Base-by-base conservation (phyloP, 1,284 basidiomycete genomes). In the Rhodofomes roseus region DNA sequence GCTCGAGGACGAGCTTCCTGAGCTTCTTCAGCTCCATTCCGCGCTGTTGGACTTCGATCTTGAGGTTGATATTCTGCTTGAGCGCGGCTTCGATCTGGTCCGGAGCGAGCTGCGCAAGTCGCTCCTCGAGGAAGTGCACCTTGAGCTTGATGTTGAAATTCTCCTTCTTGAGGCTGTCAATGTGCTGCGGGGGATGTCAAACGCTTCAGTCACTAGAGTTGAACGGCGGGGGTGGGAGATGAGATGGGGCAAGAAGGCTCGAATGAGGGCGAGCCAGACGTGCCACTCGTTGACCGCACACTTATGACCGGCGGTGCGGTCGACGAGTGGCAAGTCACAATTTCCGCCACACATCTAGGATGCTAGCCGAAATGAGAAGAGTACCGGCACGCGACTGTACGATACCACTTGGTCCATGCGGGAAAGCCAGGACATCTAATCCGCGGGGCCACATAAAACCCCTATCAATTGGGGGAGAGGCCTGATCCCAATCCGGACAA, bases 141-240 rank as follows among this genome's bases (percentile, higher is more conserved):
- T 94, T 92, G 57, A 96, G 83, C 72, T 97, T 96, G 70, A 97
- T 87, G 68, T 90, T 92, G 76, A 96, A 96, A 78, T 96, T 95
- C 73, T 97, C 94, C 73, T 95, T 96, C 79, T 96, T 96, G 66
- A 95, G 82, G 63, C 88, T 88, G 75, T 97, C 93, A 70, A 96
- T 93, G 72, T 95, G 91, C 94, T 96, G 67, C 51, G 36, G 16
- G 41, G 36, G 12, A 22, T 46, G 34, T 51, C 6, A 51, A 55
- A 46, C 7, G 2, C 43, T 46, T 46, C 2, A 12, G 27, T 29
- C 12, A 27, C 23, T 27, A 27, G 31, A 34, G n/a, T 11, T 48
- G 40, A 52, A 43, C 25, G 40, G 34, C 31, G 34, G 9, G 14
- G 43, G 7, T 14, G 43, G 9, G 7, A 37, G 34, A 5, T 9